Evolutionary conservation across 2,329 filamentous ascomycete species (phyloP), one percentile per base, ranked within the genome.

Genomic region (Camptophora hylomeconis): DNA sequence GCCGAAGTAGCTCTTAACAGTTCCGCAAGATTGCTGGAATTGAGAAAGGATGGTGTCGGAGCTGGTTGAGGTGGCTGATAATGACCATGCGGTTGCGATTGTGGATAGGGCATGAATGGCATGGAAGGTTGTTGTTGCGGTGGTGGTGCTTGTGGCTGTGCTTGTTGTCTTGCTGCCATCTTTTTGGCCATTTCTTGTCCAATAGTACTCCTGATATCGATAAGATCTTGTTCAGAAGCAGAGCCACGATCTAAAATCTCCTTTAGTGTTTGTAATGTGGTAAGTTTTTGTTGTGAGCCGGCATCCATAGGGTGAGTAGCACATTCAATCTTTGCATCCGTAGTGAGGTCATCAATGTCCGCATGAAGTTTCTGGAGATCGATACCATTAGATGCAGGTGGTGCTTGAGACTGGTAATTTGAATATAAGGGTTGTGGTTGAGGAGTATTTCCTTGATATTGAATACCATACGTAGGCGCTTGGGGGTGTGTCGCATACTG

Each of bases 321-420:
- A 21, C 41, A 44, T 29, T 40, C 41, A 18, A 44, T 45, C 21
- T 44, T 44, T 7, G 42, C 41, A 30, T 44, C 42, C 3, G 38
- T 41, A 2, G 39, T 44, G 3, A 45, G 37, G 23, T 45, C 37
- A 23, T 45, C 42, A 20, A 45, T 73, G 58, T 94, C 84, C 60
- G 69, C 71, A 58, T 81, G 83, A 54, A 95, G 66, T 48, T 73
- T 70, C 48, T 80, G 76, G 61, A 80, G 62, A 58, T 72, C 56
- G 28, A 60, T 48, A 21, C 33, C 26, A 26, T 54, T 12, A 11
- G 11, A 24, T 10, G 32, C 28, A 17, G 26, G 14, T 11, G 33
- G 35, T 20, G 36, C 30, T 23, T 32, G 29, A 12, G 33, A 30
- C 15, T 10, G 28, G 27, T 8, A 9, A 17, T 14, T 31, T 14